Evolutionary conservation across 1,284 basidiomycete genomes (phyloP).

Genomic region (Sutorius eximius): DNA sequence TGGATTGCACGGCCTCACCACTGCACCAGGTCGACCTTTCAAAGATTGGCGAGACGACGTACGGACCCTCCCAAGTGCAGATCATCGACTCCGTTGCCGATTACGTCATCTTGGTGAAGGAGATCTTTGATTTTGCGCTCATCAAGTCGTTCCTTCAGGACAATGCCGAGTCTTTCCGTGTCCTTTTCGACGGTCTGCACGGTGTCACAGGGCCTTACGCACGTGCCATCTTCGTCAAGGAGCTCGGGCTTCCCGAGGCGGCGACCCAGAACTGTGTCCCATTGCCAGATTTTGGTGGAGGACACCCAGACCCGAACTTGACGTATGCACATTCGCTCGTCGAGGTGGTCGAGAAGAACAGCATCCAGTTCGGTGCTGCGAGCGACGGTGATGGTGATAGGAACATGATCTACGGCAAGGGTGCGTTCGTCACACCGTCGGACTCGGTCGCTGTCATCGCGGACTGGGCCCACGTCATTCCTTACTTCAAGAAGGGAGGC

Average conservation of each 20-base stretch:
- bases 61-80: conserved; percentile 82
- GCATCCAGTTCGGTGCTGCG: conserved; percentile 93
- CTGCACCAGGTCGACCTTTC: conserved; percentile 73
- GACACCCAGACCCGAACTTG: conserved; percentile 97
- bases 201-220: conserved; percentile 99
- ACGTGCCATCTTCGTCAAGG: conserved; percentile 81
- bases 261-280: conserved; percentile 93
- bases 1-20: conserved; percentile 1
- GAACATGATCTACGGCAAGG: conserved; percentile 99
- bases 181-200: conserved; percentile 95
- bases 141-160: conserved; percentile 89
- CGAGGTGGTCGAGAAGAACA: conserved; percentile 84
- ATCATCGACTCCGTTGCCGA: conserved; percentile 95
- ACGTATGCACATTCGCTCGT: conserved; percentile 97
- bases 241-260: conserved; percentile 77
- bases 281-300: conserved; percentile 93
- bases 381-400: conserved; percentile 97
- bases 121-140: conserved; percentile 92
- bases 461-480: conserved; percentile 94
- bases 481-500: conserved; percentile 92
- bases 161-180: conserved; percentile 69
- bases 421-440: conserved; percentile 96
- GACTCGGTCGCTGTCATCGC: conserved; percentile 99
- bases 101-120: conserved; percentile 82
- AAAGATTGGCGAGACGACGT: conserved; percentile 77